phyloP scores from a whole-genome alignment of 805 yeast species.

The Saccharomycopsis sp. region DNA sequence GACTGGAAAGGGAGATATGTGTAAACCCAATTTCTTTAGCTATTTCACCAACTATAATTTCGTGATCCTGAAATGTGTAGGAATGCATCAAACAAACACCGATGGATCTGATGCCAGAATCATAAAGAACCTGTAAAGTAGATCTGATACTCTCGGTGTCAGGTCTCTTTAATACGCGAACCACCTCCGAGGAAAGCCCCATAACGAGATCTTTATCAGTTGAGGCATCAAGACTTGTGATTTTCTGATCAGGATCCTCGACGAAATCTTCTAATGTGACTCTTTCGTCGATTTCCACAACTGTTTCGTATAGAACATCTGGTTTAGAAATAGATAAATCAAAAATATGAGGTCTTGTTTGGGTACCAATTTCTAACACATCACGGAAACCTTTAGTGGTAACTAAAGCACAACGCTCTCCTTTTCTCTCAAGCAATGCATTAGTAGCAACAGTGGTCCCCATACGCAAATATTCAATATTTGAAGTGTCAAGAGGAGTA shows the following conservation, averaged over 20 bases:
- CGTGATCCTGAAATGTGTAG: constrained; percentile 69
- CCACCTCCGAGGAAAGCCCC: constrained; percentile 66
- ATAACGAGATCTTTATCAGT: constrained; percentile 34
- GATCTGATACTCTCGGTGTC: constrained; percentile 37
- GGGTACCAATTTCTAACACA: constrained; percentile 78
- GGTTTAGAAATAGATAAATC: constrained; percentile 72
- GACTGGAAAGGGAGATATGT: constrained; percentile 61
- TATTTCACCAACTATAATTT: constrained; percentile 46
- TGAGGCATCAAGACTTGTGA: constrained; percentile 24
- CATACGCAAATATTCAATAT: constrained; percentile 68
- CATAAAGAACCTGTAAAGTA: constrained; percentile 39
- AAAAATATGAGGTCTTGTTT: constrained; percentile 84
- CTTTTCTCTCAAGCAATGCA: constrained; percentile 88
- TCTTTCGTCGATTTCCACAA: constrained; percentile 83
- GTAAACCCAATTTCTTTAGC: constrained; percentile 63
- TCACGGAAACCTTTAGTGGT: constrained; percentile 89
- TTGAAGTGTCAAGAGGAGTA: constrained; percentile 51
- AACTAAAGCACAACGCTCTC: constrained; percentile 77
- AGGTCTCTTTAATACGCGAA: constrained; percentile 50
- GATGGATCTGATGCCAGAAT: constrained; percentile 56
- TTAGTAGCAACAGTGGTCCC: constrained; percentile 97
- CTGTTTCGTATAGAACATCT: constrained; percentile 63
- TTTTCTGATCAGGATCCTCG: constrained; percentile 54
- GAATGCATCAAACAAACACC: constrained; percentile 72
- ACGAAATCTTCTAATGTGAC: constrained; percentile 77